phyloP scores from a whole-genome alignment of 192 early-diverging fungal genomes.

The Coemansia sp. region DNA sequence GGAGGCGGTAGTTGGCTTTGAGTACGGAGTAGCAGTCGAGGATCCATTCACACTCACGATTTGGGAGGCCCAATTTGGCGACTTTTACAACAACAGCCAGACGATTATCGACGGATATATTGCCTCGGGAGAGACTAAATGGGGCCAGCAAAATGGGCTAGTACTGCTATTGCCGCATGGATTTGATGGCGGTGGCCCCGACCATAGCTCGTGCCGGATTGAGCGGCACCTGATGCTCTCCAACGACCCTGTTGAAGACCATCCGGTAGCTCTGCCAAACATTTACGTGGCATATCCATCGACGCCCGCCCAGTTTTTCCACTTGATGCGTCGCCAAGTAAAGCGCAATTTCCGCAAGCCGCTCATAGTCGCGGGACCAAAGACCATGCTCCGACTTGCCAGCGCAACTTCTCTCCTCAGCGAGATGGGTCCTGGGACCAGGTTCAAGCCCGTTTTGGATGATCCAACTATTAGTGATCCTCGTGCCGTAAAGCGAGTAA shows the following conservation, averaged over 20 bases:
- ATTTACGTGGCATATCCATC: slow-evolving; percentile 92
- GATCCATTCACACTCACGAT: slow-evolving; percentile 88
- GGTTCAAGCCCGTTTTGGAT: slow-evolving; percentile 81
- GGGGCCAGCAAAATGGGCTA: slow-evolving; percentile 89
- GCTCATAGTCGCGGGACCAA: slow-evolving; percentile 81
- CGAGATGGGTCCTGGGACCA: slow-evolving; percentile 89
- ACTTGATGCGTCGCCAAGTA: slow-evolving; percentile 90
- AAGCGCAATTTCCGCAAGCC: slow-evolving; percentile 91
- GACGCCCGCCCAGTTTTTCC: slow-evolving; percentile 96
- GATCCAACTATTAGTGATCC: slow-evolving; percentile 62
- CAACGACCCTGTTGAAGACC: slow-evolving; percentile 69
- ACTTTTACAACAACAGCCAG: slow-evolving; percentile 98
- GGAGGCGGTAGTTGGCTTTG: slow-evolving; percentile 93
- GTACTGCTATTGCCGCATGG: slow-evolving; percentile 95
- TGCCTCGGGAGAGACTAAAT: slow-evolving; percentile 87
- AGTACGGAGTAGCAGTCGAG: slow-evolving; percentile 91
- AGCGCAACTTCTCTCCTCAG: slow-evolving; percentile 69
- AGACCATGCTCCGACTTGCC: slow-evolving; percentile 70
- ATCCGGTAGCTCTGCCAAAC: slow-evolving; percentile 70
- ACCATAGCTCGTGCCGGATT: slow-evolving; percentile 87
- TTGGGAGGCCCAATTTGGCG: slow-evolving; percentile 99
- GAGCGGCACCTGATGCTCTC: slow-evolving; percentile 94
- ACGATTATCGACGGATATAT: slow-evolving; percentile 93
- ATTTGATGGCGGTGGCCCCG: slow-evolving; percentile 95
- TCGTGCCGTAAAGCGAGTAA: slow-evolving; percentile 59